Evolutionary conservation across 805 yeast genomes (phyloP).

Genomic region (Schizosaccharomyces japonicus): DNA sequence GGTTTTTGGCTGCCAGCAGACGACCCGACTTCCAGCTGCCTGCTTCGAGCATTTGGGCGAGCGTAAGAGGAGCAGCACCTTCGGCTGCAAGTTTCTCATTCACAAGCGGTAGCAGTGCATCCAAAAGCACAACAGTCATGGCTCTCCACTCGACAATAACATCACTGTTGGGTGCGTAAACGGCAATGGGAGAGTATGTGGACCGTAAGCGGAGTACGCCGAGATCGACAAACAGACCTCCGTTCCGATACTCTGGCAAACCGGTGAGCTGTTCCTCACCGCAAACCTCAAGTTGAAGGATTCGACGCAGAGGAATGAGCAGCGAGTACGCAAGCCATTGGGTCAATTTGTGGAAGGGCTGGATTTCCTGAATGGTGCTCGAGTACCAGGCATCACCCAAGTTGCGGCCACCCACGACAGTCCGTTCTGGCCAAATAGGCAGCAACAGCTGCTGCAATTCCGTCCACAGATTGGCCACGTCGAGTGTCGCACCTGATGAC

Average conservation of each 20-base stretch:
- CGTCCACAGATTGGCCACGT: conserved; percentile 27
- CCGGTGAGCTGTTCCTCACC: conserved; percentile 22
- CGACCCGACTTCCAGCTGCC: conserved; percentile 42
- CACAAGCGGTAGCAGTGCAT: conserved; percentile 27
- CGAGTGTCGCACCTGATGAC: background rate
- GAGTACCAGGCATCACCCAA: conserved; percentile 41
- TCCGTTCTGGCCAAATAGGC: conserved; percentile 36
- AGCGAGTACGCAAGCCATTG: conserved; percentile 47
- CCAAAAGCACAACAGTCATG: conserved; percentile 32
- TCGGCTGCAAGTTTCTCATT: conserved; percentile 22
- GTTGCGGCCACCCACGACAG: conserved; percentile 25
- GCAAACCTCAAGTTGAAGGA: conserved; percentile 6
- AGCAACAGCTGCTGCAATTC: conserved; percentile 31
- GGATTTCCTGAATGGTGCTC: conserved; percentile 16
- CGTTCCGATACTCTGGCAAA: conserved; percentile 39
- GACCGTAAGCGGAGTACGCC: conserved; percentile 26
- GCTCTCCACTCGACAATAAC: conserved; percentile 49
- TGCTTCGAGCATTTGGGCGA: conserved; percentile 43
- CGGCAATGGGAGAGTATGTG: conserved; percentile 10
- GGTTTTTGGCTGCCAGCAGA: conserved; percentile 27
- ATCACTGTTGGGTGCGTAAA: conserved; percentile 29
- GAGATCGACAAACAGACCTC: conserved; percentile 37
- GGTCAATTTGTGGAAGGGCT: conserved; percentile 40
- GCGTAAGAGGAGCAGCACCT: conserved; percentile 15
- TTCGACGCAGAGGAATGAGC: conserved; percentile 25